Evolutionary conservation across 306 rosid genomes (phyloP), one percentile per base, ranked within the genome.

Genomic region (Corylus avellana): DNA sequence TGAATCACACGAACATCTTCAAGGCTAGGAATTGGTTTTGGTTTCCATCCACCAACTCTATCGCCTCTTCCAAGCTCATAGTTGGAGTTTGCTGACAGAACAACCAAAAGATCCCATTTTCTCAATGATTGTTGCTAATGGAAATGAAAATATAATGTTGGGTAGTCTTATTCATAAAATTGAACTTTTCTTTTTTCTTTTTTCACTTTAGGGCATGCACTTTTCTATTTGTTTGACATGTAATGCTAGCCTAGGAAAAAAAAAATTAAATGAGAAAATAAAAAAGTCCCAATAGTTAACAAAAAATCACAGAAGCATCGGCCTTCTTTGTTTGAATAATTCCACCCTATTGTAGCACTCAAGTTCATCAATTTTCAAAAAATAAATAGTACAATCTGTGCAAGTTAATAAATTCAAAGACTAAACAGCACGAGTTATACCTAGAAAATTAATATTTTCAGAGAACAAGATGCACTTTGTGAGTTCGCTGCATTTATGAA

Each of bases 41-140:
- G 99, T 70, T 85, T 83, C 99, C 98, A 92, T 69, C 99, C 96
- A 77, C 98, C 99, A 78, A 83, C 72, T 83, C 68, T 90, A 70
- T 95, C 91, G 12, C 94, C 97, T 85, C 98, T 95, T 83, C 99
- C 98, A 80, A 95, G 98, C 86, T 95, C 98, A 58, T 80, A 91
- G 86, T 95, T 92, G 51, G 98, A 90, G 82, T 92, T 95, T 44
- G 97, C 98, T 95, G 89, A 37, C 50, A 11, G 44, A 77, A 83
- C 78, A 81, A 37, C 66, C 54, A 44, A 71, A 73, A 54, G 57
- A 56, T 50, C 81, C 69, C 73, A 35, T 18, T 66, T 64, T 35
- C 39, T 68, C 3, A 68, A 68, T 18, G 5, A 39, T 17, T 68
- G 22, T 68, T 42, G 18, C 14, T 68, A 17, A 10, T 18, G 44